Conservation (phyloP, 1,284 basidiomycete genomes). For the Rhodotorula glutinis region DNA sequence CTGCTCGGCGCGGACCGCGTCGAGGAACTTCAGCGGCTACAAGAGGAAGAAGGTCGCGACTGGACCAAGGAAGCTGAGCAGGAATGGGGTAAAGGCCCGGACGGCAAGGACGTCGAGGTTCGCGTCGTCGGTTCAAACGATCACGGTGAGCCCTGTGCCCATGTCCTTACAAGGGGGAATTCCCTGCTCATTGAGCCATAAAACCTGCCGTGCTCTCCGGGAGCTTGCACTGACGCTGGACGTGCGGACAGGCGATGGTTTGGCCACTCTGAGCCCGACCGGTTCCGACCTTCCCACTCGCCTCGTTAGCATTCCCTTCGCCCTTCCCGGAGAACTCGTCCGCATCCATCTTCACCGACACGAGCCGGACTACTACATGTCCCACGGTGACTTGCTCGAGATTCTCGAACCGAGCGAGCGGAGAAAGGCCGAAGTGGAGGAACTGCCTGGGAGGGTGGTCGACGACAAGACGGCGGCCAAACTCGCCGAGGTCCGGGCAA, state of each 20-base stretch:
- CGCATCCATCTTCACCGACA: slow-evolving; percentile 64
- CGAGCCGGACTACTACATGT: slow-evolving; percentile 58
- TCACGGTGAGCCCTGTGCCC: slow-evolving; percentile 54
- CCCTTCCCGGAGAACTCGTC: slow-evolving; percentile 75
- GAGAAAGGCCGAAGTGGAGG: slow-evolving; percentile 12
- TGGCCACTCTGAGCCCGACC: slow-evolving; percentile 58
- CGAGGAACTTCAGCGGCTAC: slow-evolving; percentile 55
- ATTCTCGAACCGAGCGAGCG: slow-evolving; percentile 55
- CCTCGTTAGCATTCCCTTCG: slow-evolving; percentile 76
- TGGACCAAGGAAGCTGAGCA: slow-evolving; percentile 55
- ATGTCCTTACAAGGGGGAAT: too few species aligned
- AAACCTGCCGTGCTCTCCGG: too few species aligned
- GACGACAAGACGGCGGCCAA: slow-evolving; percentile 13
- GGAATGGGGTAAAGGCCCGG: slow-evolving; percentile 36
- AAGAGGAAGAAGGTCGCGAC: slow-evolving; percentile 58
- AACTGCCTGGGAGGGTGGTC: slow-evolving; percentile 11
- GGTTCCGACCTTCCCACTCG: slow-evolving; percentile 57
- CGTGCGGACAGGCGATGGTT: slow-evolving; percentile 59
- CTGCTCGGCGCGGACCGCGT: slow-evolving; percentile 65
- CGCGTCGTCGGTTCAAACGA: slow-evolving; percentile 63
- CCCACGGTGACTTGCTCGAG: slow-evolving; percentile 70
- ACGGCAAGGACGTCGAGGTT: slow-evolving; percentile 56
- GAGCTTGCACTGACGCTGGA: slow-evolving; percentile 18
- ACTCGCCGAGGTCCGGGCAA: slow-evolving; percentile 20
- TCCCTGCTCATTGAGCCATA: too few species aligned